A percentile compares a stretch with the other conserved stretches of the same genome.
Evolutionary conservation across 179 eudicot genomes (phyloP).

Genomic region (Dionaea muscipula): DNA sequence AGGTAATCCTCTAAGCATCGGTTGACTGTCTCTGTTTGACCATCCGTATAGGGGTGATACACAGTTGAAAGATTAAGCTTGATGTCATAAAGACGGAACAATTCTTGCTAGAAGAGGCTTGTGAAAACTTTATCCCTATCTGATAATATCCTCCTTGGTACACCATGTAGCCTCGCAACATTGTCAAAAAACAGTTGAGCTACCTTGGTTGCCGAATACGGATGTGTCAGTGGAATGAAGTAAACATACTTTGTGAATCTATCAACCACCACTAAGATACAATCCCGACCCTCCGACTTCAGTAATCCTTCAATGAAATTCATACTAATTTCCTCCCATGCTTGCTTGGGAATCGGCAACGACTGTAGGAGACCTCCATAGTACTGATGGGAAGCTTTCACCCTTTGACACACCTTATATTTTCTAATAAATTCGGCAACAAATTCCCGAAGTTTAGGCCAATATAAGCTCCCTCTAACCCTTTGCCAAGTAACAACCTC

Average conservation of each 20-base stretch:
- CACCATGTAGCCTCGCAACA: neutral
- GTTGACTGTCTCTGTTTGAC: neutral
- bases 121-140: neutral
- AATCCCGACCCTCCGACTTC: neutral
- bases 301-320: neutral
- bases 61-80: neutral
- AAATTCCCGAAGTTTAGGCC: too few relatives aligned
- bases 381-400: neutral
- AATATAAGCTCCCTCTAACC: too few relatives aligned
- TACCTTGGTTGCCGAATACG: neutral
- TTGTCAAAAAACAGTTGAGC: neutral
- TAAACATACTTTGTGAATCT: neutral
- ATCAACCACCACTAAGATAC: neutral
- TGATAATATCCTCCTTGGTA: neutral
- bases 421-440: neutral
- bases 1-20: too few relatives aligned
- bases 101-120: neutral
- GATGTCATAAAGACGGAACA: neutral
- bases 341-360: neutral
- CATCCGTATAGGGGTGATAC: neutral
- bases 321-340: neutral
- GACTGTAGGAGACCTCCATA: neutral
- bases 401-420: neutral
- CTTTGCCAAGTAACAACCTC: too few relatives aligned
- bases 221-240: neutral